A percentile compares a stretch with the other conserved stretches of the same genome.
Conservation (phyloP, 2,329 filamentous ascomycete genomes). For the Hirsutella minnesotensis region DNA sequence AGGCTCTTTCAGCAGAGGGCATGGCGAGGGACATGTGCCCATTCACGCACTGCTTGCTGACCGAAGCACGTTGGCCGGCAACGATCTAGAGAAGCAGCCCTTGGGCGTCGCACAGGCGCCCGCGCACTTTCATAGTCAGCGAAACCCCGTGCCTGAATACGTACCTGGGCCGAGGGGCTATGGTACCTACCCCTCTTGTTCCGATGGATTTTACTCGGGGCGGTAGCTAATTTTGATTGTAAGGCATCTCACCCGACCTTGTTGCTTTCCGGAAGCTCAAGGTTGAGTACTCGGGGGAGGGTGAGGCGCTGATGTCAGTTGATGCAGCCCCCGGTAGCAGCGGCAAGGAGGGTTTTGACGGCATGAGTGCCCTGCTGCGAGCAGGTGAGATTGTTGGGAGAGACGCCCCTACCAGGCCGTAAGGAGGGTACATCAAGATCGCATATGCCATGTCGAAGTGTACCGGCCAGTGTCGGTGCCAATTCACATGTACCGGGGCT, state of each 20-base stretch:
- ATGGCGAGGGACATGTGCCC: conserved; percentile 38
- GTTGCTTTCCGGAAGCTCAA: conserved; percentile 20
- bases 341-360: conserved; percentile 30
- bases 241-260: conserved; percentile 22
- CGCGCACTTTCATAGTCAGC: conserved; percentile 14
- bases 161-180: conserved; percentile 18
- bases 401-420: conserved; percentile 12
- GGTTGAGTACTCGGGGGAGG: conserved; percentile 15
- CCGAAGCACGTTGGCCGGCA: conserved; percentile 16
- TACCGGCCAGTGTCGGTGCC: too few relatives aligned
- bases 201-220: conserved; percentile 6
- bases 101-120: conserved; percentile 1
- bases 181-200: conserved; percentile 16
- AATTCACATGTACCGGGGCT: too few relatives aligned
- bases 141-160: conserved; percentile 11
- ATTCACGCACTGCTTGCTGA: conserved; percentile 41
- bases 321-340: conserved; percentile 12
- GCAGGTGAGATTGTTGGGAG: conserved; percentile 49
- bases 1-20: conserved; percentile 23
- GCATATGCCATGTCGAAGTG: background rate
- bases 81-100: conserved; percentile 6
- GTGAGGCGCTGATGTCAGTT: conserved; percentile 18
- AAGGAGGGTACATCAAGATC: too few relatives aligned
- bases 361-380: conserved; percentile 45
- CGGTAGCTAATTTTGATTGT: conserved; percentile 16